Evolutionary conservation across 140 eudicot genomes (phyloP), one percentile per base, ranked within the genome.

Genomic region (Stevia rebaudiana): DNA sequence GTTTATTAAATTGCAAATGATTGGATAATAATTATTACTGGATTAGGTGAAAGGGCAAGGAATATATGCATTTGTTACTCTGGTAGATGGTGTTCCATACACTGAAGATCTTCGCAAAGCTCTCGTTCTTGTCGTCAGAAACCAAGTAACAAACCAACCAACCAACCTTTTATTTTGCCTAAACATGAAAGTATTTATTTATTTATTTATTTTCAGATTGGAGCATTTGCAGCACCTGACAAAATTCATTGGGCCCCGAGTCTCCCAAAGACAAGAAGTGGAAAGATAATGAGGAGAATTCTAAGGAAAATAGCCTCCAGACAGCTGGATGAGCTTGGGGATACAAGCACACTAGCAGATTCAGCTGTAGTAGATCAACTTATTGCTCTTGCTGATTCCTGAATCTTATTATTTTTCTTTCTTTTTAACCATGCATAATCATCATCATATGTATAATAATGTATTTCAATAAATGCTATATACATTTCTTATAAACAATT

Each of bases 221-320:
- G 98, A 74, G 98, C 96, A 61, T 92, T 92, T 83, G 98, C 98
- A 68, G 95, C 95, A 3, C 98, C 95, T 5, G 96, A 92, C 82
- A 85, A 46, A 79, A 83, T 92, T 53, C 98, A 88, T 69, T 91
- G 98, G 96, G 98, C 98, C 48, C 98, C 98, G 18, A 91, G 89
- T 44, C 95, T 87, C 40, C 95, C 96, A 31, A 92, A 92, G 85
- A 92, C 98, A 7, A 92, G 96, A 75, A 92, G 98, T 59, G 98
- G 95, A 64, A 92, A 91, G 82, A 91, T 91, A 82, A 87, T 87
- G 98, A 83, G 98, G 78, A 79, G 98, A 65, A 87, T 91, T 65
- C 40, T 91, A 74, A 81, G 96, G 80, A 92, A 88, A 83, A 92
- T 92, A 56, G 96, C 98, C 21, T 81, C 96, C 22, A 75, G 77